Evolutionary conservation across 352 stramenopile species (phyloP), one percentile per base, ranked within the genome.

Genomic region (Pythium brachiatum): DNA sequence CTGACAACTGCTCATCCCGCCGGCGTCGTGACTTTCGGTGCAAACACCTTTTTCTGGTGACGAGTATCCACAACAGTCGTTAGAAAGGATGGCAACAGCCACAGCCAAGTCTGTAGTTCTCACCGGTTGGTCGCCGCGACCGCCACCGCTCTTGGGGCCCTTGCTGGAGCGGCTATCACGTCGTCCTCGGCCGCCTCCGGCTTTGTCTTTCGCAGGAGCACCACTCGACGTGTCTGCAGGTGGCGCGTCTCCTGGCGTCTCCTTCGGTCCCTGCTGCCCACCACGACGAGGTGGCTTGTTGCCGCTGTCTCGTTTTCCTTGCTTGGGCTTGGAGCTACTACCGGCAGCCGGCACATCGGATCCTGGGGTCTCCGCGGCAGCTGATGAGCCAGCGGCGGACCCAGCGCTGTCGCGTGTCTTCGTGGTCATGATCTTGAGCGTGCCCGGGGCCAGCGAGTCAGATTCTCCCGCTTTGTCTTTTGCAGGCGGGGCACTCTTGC

Each of bases 31-130:
- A 76, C 78, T 59, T 90, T 90, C 13, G 78, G 78, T 13, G 72
- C 75, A 66, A 88, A 90, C 20, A 83, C 71, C 53, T 86, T 87
- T 62, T 88, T 86, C 81, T 36, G 26, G 8, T 27, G 7, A 48
- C 52, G 11, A 50, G 18, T n/a, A 64, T 4, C 11, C 25, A 57
- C 20, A 34, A 8, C 1, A 16, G n/a, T 34, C 12, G 48, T 31
- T 2, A 21, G 2, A 9, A 58, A 38, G 7, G 16, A 16, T 32
- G n/a, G n/a, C n/a, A n/a, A n/a, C n/a, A n/a, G n/a, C n/a, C n/a
- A n/a, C n/a, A n/a, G n/a, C n/a, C n/a, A n/a, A n/a, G n/a, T n/a
- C n/a, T n/a, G n/a, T n/a, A 18, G 7, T 16, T 39, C 62, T 43
- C 31, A 69, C 62, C 39, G 47, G 55, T 29, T 69, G 62, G 25